Evolutionary conservation across 805 yeast species (phyloP), one percentile per base, ranked within the genome.

Genomic region (Wickerhamomyces bovis): DNA sequence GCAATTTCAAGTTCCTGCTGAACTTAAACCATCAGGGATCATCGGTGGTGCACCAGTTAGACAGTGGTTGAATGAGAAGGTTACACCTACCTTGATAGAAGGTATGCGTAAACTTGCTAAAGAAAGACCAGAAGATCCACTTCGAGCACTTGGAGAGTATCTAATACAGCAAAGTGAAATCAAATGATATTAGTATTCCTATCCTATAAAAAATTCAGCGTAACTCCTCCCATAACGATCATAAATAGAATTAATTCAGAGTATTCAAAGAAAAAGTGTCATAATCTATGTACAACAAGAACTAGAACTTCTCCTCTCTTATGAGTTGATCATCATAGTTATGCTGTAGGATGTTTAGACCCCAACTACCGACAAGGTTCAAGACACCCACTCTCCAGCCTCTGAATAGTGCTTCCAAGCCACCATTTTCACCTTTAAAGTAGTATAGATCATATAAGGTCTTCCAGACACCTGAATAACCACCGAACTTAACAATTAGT

Each of bases 371-470:
- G 42, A 86, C 64, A 3, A 87, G 77, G 50, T 92, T 88, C 48
- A 89, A 64, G 11, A 86, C 71, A 25, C 95, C 95, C 38, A 89
- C 81, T 62, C 88, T 78, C 98, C 98, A 92, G 33, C 98, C 99
- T 54, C 92, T 77, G 73, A 87, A 90, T 22, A 83, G 63, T 1
- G 72, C 76, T 38, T 75, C 75, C 53, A 73, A 52, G 1, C 81
- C 76, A 42, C 71, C 64, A 31, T 73, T 69, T 9, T 71, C 63
- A 35, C 76, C 72, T 36, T 66, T 65, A 58, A 68, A 46, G 40
- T 68, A 38, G 57, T 57, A 39, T 6, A 77, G 64, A 48, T 72
- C 71, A 69, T 77, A 78, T 23, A 80, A 57, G 2, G 85, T 75
- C 43, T 73, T 73, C 54, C 75, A 69, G 50, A 79, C 63, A 2